Evolutionary conservation across 208 protist genomes (phyloP).

Genomic region (Trypanosoma cruzi): DNA sequence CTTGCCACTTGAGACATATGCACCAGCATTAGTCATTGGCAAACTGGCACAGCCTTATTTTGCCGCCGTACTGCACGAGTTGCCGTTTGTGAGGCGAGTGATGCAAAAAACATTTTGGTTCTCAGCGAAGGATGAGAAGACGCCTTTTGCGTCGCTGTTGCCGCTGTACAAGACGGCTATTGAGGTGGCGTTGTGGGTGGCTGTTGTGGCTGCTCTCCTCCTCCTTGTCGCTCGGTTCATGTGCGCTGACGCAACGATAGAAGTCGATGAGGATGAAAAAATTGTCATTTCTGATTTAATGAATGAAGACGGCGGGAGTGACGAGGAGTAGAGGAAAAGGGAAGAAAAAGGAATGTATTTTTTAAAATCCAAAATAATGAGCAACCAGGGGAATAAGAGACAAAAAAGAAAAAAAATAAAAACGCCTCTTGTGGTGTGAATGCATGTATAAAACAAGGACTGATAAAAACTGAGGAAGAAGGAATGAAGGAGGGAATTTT

Average conservation of each 20-base stretch:
- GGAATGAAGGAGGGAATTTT: neutral
- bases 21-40: constrained; percentile 51
- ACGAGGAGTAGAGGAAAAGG: constrained; percentile 13
- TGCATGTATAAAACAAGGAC: neutral
- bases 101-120: neutral
- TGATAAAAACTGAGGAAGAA: neutral
- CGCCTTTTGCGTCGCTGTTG: constrained; percentile 27
- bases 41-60: constrained; percentile 61
- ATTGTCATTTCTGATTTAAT: neutral
- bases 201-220: constrained; percentile 27
- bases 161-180: constrained; percentile 33
- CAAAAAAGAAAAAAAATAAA: neutral
- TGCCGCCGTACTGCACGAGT: constrained; percentile 37
- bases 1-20: constrained; percentile 51
- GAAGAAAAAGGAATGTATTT: constrained; percentile 9
- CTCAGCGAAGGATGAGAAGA: constrained; percentile 2
- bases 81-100: constrained; percentile 28
- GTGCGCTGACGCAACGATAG: neutral
- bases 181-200: constrained; percentile 33
- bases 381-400: constrained; percentile 14
- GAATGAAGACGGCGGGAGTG: neutral
- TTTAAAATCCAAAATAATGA: constrained; percentile 9
- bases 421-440: neutral
- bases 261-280: neutral
- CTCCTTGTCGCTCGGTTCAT: constrained; percentile 37